phyloP scores from a whole-genome alignment of 176 grass and related monocot species.

The Carex parvula region DNA sequence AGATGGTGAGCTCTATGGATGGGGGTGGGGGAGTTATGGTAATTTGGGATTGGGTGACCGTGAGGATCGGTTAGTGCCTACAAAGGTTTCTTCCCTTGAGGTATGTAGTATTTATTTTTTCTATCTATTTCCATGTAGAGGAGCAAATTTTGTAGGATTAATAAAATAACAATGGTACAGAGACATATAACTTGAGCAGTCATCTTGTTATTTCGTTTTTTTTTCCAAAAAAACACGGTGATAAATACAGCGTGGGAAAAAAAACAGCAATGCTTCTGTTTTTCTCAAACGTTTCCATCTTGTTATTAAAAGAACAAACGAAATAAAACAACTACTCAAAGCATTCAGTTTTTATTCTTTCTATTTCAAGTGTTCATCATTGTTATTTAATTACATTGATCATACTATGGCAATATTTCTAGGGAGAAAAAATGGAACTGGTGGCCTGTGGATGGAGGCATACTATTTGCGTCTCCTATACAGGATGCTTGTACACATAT shows the following conservation, averaged over 20 bases:
- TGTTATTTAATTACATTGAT: conserved; percentile 4
- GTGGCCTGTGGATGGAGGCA: conserved; percentile 81
- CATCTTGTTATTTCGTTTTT: background rate
- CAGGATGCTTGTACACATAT: conserved; percentile 57
- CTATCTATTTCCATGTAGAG: background rate
- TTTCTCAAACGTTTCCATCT: background rate
- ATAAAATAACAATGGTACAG: background rate
- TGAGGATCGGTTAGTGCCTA: conserved; percentile 49
- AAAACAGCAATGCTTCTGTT: background rate
- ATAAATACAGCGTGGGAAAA: background rate
- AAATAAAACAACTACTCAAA: no score
- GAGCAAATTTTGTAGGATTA: background rate
- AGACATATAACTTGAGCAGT: no score
- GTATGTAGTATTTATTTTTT: conserved; percentile 20
- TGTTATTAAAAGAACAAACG: no score
- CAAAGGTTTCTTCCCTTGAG: conserved; percentile 55
- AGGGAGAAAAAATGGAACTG: conserved; percentile 58
- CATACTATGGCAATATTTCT: background rate
- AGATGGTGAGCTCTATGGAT: conserved; percentile 66
- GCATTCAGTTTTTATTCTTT: no score
- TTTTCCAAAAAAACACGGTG: background rate
- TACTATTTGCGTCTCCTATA: conserved; percentile 44
- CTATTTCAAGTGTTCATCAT: background rate
- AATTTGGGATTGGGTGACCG: conserved; percentile 69
- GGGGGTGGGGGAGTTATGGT: conserved; percentile 77